Conservation (phyloP, 495 filamentous ascomycete species). For the Aspergillus nanangensis region DNA sequence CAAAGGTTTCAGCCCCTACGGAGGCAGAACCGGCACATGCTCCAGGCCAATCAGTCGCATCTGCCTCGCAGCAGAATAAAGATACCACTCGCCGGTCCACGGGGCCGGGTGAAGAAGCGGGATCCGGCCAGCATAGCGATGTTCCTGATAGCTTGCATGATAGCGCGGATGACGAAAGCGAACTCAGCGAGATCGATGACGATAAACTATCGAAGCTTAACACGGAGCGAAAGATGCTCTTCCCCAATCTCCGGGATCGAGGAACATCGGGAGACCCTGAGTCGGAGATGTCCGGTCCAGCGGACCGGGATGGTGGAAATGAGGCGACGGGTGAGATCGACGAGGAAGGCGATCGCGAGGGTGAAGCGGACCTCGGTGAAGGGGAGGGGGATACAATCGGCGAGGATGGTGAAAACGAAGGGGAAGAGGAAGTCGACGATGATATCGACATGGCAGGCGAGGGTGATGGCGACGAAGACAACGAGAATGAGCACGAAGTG, state of each 20-base stretch:
- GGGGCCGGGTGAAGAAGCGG: constrained; percentile 9
- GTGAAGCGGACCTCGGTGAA: constrained; percentile 14
- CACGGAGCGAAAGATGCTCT: constrained; percentile 27
- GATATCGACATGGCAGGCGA: neutral
- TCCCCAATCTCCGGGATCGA: constrained; percentile 30
- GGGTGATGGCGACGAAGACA: constrained; percentile 3
- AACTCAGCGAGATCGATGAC: constrained; percentile 65
- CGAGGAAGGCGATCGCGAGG: constrained; percentile 18
- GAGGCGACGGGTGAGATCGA: constrained; percentile 12
- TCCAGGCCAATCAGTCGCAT: constrained; percentile 4
- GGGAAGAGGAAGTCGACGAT: constrained; percentile 8
- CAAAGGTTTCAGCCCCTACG: constrained; percentile 20
- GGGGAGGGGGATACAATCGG: constrained; percentile 9
- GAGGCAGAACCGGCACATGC: constrained; percentile 19
- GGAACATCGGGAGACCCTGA: constrained; percentile 21
- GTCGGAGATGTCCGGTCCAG: constrained; percentile 22
- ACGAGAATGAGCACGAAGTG: neutral
- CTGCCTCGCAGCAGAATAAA: constrained; percentile 19
- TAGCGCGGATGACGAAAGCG: constrained; percentile 76
- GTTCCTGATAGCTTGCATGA: constrained; percentile 63
- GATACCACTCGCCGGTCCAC: neutral
- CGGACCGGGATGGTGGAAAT: constrained; percentile 20
- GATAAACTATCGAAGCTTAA: constrained; percentile 41
- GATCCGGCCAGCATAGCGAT: constrained; percentile 30
- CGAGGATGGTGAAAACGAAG: constrained; percentile 13